phyloP scores from a whole-genome alignment of 306 rosid genomes.

The Calophaca sinica region DNA sequence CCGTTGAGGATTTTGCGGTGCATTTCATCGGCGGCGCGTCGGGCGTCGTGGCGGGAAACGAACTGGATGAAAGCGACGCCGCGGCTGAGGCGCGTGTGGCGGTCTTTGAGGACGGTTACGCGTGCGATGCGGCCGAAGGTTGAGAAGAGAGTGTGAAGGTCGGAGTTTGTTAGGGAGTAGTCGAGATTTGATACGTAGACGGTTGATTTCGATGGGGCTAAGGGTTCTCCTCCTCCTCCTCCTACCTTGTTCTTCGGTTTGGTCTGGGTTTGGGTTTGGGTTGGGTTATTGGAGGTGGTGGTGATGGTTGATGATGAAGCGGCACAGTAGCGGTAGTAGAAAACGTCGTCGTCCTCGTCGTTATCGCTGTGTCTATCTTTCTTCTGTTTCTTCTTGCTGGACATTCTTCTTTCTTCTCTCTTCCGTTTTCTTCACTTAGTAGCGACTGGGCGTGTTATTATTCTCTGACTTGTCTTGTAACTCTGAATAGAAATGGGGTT shows the following conservation, averaged over 20 bases:
- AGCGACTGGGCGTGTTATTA: too few species aligned
- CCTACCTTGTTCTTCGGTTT: neutral
- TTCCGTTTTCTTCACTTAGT: neutral
- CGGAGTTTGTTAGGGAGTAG: conserved; percentile 86
- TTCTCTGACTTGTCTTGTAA: too few species aligned
- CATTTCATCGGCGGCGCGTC: conserved; percentile 58
- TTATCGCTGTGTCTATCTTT: conserved; percentile 38
- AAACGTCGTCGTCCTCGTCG: conserved; percentile 82
- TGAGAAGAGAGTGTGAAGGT: conserved; percentile 90
- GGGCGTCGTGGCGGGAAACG: conserved; percentile 77
- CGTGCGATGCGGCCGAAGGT: conserved; percentile 83
- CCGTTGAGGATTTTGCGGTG: conserved; percentile 75
- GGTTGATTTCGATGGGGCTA: conserved; percentile 92
- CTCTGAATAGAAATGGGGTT: too few species aligned
- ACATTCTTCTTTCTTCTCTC: conserved; percentile 30
- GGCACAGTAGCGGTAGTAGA: conserved; percentile 70
- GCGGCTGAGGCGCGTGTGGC: conserved; percentile 79
- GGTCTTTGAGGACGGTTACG: conserved; percentile 89
- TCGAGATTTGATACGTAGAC: conserved; percentile 84
- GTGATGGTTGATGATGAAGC: conserved; percentile 40
- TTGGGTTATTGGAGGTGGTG: conserved; percentile 3
- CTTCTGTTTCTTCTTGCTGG: conserved; percentile 30
- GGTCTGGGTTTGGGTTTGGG: neutral
- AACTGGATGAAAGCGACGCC: conserved; percentile 91
- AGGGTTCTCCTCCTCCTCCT: conserved; percentile 4